Evolutionary conservation across 345 rosid species (phyloP).

Genomic region (Raphanus raphanistrum): DNA sequence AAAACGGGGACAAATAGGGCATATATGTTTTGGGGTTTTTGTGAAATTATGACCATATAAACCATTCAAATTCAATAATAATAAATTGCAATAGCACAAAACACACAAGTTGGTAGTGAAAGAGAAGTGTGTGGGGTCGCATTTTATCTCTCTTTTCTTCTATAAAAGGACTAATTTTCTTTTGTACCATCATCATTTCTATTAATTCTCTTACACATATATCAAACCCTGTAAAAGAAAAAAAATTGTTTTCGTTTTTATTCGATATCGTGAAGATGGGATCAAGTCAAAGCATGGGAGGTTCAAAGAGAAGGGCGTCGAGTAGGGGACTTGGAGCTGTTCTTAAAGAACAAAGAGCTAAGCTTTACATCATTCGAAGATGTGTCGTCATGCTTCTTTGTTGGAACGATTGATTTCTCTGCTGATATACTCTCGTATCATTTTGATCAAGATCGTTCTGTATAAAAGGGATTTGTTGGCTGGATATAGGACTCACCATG

Average conservation of each 20-base stretch:
- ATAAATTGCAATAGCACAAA: conserved; percentile 23
- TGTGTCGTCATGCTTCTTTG: conserved; percentile 89
- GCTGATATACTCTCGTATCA: not conserved
- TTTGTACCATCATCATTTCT: conserved; percentile 25
- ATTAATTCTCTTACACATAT: conserved; percentile 9
- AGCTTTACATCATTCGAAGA: conserved; percentile 79
- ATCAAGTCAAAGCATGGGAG: conserved; percentile 51
- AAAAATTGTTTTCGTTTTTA: not conserved
- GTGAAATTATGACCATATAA: conserved; percentile 37
- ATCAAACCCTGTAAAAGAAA: conserved; percentile 13
- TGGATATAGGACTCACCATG: not conserved
- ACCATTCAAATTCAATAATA: conserved; percentile 22
- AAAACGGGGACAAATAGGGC: conserved; percentile 40
- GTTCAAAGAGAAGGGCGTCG: conserved; percentile 71
- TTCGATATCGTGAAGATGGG: conserved; percentile 34
- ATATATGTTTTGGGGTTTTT: conserved; percentile 34
- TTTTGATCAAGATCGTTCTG: conserved; percentile 14
- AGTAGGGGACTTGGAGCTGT: conserved; percentile 70
- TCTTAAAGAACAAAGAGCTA: conserved; percentile 81
- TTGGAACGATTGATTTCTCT: conserved; percentile 60
- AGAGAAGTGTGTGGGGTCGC: conserved; percentile 33
- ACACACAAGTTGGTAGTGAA: conserved; percentile 38
- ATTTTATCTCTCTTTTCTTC: conserved; percentile 26
- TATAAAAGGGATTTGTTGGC: conserved; percentile 21
- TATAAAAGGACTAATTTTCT: conserved; percentile 18